Evolutionary conservation across 1,284 basidiomycete species (phyloP), one percentile per base, ranked within the genome.

Genomic region (Boletus semigastroideus): DNA sequence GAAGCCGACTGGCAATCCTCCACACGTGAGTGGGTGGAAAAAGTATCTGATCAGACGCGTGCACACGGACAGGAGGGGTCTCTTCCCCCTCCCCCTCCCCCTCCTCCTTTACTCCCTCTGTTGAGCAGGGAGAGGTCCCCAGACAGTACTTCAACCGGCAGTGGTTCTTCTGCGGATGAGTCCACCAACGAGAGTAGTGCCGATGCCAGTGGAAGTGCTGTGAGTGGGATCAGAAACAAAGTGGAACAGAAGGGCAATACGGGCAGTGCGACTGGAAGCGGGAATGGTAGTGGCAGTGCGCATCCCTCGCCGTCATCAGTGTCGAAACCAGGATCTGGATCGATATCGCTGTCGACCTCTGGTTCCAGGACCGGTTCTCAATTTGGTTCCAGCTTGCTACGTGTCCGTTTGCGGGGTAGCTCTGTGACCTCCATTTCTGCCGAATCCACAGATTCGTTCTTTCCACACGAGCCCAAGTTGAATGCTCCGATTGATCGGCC

Each of bases 1-100:
- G 68, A 72, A 5, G 80, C 56, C 5, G 59, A 50, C 27, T 59
- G 65, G 71, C 58, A 59, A 34, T 46, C 62, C 20, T 57, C 69
- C 30, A 68, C 67, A 42, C 66, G 67, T 30, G 60, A 62, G 42
- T 70, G 63, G 68, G 70, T 57, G 48, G 66, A 66, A 47, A 56
- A 52, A 43, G 61, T 67, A 11, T 63, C 59, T 19, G 60, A 64
- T 43, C 60, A 63, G 51, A 65, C 63, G 4, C 58, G 54, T 37
- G 43, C 38, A 27, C 50, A 34, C 9, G 19, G 14, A 28, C 55
- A 49, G 43, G 55, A 46, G 17, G 47, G 30, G 3, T 33, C 44
- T 37, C 53, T 39, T 42, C 44, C 45, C 2, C 50, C 47, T 20
- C 43, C 49, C 22, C 45, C 44, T 37, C 53, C 39, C 40, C 44